A percentile compares a stretch with the other conserved stretches of the same genome.
Conservation (phyloP, 2,329 filamentous ascomycete genomes). For the Trichoderma harzianum region DNA sequence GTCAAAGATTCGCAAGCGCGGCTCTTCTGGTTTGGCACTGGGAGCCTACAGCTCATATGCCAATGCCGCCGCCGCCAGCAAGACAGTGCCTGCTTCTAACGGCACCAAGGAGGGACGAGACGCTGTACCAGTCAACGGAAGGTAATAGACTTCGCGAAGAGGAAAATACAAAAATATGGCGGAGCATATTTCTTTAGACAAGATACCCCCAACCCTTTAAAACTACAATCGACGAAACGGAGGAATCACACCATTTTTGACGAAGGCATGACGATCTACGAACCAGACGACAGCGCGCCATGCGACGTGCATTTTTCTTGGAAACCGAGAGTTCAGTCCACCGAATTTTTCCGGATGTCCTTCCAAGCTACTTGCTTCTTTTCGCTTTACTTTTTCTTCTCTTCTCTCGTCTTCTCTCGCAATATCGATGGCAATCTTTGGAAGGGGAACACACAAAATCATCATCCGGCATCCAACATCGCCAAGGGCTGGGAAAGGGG, state of each 20-base stretch:
- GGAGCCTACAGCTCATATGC: slow-evolving; percentile 41
- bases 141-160: slow-evolving; percentile 24
- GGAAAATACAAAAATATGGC: not conserved
- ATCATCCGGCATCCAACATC: slow-evolving; percentile 17
- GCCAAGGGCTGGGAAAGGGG: slow-evolving; percentile 13
- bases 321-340: not conserved
- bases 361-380: not conserved
- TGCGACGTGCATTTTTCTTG: not conserved
- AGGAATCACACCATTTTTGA: slow-evolving; percentile 3
- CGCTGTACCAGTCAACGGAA: slow-evolving; percentile 31
- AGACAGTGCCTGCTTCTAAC: slow-evolving; percentile 23
- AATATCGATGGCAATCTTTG: slow-evolving; percentile 13
- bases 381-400: not conserved
- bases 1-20: slow-evolving; percentile 47
- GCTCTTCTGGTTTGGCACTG: slow-evolving; percentile 42
- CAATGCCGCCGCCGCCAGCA: slow-evolving; percentile 32
- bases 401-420: slow-evolving; percentile 14
- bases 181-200: slow-evolving; percentile 13
- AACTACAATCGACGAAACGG: slow-evolving; percentile 7
- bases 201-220: slow-evolving; percentile 10
- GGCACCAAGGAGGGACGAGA: slow-evolving; percentile 31
- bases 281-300: slow-evolving; percentile 11
- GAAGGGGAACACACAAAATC: slow-evolving; percentile 17
- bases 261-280: slow-evolving; percentile 18
- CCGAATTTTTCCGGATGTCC: not conserved